Evolutionary conservation across 371 early-diverging fungal species (phyloP).

Genomic region (Pancytospora epiphaga): DNA sequence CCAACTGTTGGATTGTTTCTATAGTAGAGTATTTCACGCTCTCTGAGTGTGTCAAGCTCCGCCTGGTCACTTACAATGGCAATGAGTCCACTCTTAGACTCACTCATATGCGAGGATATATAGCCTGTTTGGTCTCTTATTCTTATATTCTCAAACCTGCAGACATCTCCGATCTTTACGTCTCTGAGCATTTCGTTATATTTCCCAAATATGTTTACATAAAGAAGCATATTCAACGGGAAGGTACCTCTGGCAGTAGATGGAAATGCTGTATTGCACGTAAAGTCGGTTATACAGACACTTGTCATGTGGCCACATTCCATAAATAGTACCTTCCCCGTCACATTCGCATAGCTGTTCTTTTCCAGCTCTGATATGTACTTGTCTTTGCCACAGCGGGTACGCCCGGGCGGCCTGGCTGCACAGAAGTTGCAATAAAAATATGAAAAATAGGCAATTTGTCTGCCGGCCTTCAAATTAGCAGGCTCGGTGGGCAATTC

Average conservation of each 20-base stretch:
- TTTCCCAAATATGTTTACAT: not conserved
- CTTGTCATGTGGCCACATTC: not conserved
- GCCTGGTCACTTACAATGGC: not conserved
- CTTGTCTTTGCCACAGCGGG: conserved; percentile 3
- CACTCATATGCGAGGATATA: not conserved
- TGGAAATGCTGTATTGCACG: not conserved
- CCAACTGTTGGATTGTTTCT: not conserved
- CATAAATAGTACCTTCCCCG: not conserved
- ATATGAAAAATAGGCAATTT: not conserved
- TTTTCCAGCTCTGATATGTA: not conserved
- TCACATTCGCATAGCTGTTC: not conserved
- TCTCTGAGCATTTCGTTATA: not conserved
- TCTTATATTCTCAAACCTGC: conserved; percentile 4
- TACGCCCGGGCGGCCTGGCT: not conserved
- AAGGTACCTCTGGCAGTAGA: not conserved
- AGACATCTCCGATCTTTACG: not conserved
- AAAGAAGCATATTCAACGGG: not conserved
- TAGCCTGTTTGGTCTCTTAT: not conserved
- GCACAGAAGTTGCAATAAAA: not conserved
- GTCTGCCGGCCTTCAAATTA: not conserved
- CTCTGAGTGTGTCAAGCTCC: not conserved
- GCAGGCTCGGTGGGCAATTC: no score
- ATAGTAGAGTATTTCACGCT: not conserved
- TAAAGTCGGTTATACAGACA: conserved; percentile 9
- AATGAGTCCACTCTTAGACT: not conserved